Conservation (phyloP, 441 rosid genomes). For the Omphalea diandra region DNA sequence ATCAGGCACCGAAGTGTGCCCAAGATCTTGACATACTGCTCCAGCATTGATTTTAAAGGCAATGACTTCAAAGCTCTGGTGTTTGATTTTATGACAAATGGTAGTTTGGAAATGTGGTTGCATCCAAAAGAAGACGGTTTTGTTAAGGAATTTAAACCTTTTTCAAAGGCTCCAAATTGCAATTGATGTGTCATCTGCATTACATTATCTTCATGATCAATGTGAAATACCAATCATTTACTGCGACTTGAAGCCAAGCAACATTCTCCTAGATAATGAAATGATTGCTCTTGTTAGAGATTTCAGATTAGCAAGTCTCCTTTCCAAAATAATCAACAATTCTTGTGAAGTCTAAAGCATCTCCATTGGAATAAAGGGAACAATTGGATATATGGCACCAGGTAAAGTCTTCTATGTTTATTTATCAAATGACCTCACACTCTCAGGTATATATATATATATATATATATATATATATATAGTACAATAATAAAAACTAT, state of each 20-base stretch:
- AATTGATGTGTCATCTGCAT: slow-evolving; percentile 30
- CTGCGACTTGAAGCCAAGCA: slow-evolving; percentile 19
- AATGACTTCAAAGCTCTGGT: slow-evolving; percentile 33
- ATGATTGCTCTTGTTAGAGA: slow-evolving; percentile 15
- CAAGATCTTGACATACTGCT: slow-evolving; percentile 24
- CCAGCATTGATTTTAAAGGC: slow-evolving; percentile 26
- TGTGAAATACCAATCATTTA: slow-evolving; percentile 23
- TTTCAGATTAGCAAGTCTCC: slow-evolving; percentile 15
- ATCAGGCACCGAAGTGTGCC: slow-evolving; percentile 32
- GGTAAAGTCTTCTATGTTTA: not conserved
- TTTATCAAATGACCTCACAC: no score
- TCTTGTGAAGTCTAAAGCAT: not conserved
- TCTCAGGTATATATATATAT: not conserved
- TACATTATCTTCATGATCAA: slow-evolving; percentile 33
- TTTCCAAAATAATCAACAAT: not conserved
- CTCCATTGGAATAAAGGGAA: slow-evolving; percentile 12
- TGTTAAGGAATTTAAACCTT: slow-evolving; percentile 6
- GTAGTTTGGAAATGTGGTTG: slow-evolving; percentile 30
- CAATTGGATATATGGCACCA: slow-evolving; percentile 18
- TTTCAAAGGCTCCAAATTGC: slow-evolving; percentile 28
- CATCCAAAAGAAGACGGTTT: slow-evolving; percentile 7
- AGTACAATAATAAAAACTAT: not conserved
- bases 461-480: no score
- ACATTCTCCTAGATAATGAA: slow-evolving; percentile 30
- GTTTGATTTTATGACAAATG: slow-evolving; percentile 27